Evolutionary conservation across 441 rosid genomes (phyloP).

Genomic region (Pelargonium citronellum): DNA sequence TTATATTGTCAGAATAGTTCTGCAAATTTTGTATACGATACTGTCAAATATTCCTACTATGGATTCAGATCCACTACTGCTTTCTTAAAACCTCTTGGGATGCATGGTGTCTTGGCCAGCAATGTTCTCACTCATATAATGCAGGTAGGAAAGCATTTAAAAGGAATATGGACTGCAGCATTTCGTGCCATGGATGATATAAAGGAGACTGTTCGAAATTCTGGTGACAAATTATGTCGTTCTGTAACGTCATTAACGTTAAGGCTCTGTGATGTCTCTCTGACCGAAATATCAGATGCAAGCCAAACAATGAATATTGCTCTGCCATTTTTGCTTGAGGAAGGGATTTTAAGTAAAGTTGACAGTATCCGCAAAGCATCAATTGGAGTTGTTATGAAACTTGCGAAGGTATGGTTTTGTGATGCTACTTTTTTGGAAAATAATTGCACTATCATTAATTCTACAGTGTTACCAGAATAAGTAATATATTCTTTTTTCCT

Average conservation of each 20-base stretch:
- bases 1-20: slow-evolving; percentile 1
- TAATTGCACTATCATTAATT: background rate
- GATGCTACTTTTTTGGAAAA: slow-evolving; percentile 19
- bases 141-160: slow-evolving; percentile 75
- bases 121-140: slow-evolving; percentile 15
- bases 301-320: slow-evolving; percentile 71
- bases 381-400: slow-evolving; percentile 94
- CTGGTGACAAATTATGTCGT: slow-evolving; percentile 88
- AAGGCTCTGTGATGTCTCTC: slow-evolving; percentile 87
- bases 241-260: slow-evolving; percentile 69
- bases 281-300: slow-evolving; percentile 73
- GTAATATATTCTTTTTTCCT: background rate
- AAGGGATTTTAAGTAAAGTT: slow-evolving; percentile 92
- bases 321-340: slow-evolving; percentile 81
- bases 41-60: background rate
- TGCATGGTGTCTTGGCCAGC: background rate
- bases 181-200: slow-evolving; percentile 99
- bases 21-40: background rate
- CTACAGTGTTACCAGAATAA: too few relatives aligned
- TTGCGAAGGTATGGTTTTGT: slow-evolving; percentile 63
- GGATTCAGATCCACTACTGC: background rate
- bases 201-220: slow-evolving; percentile 94
- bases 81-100: background rate
- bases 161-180: slow-evolving; percentile 71
- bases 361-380: slow-evolving; percentile 83